Percentiles rank a stretch among this genome's conserved stretches.
These are phyloP conservation scores for Yarrowia sp. DNA, from an alignment of 805 yeast species.

Conservation along the genomic window DNA sequence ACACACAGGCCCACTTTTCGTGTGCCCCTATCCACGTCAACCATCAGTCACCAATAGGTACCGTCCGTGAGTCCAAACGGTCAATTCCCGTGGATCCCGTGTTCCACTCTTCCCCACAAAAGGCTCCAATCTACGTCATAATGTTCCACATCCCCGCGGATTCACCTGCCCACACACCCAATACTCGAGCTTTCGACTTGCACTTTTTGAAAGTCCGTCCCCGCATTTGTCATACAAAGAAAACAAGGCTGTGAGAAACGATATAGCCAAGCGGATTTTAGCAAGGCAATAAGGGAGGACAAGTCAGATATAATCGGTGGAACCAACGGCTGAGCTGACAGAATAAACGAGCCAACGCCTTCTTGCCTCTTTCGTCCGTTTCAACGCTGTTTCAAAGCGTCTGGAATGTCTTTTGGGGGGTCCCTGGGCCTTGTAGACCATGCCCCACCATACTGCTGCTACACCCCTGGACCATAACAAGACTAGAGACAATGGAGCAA, in stretches of 20 bases:
- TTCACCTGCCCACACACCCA: not conserved
- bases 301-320: too few relatives aligned
- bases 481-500: slow-evolving; percentile 10
- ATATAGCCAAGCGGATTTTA: not conserved
- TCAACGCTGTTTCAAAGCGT: slow-evolving; percentile 11
- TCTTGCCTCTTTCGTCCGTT: not conserved
- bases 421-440: slow-evolving; percentile 9
- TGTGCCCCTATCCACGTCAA: too few relatives aligned
- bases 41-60: too few relatives aligned
- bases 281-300: too few relatives aligned
- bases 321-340: too few relatives aligned
- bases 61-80: too few relatives aligned
- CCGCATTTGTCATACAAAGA: slow-evolving; percentile 6
- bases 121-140: not conserved
- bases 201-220: not conserved
- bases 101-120: too few relatives aligned
- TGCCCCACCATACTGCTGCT: slow-evolving; percentile 10
- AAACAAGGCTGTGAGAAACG: not conserved
- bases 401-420: slow-evolving; percentile 1
- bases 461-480: slow-evolving; percentile 28
- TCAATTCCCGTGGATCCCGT: too few relatives aligned
- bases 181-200: not conserved
- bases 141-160: not conserved
- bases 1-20: too few relatives aligned
- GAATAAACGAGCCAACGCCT: not conserved